phyloP scores from a whole-genome alignment of 768 basidiomycete genomes.

The Termitomyces sp. region DNA sequence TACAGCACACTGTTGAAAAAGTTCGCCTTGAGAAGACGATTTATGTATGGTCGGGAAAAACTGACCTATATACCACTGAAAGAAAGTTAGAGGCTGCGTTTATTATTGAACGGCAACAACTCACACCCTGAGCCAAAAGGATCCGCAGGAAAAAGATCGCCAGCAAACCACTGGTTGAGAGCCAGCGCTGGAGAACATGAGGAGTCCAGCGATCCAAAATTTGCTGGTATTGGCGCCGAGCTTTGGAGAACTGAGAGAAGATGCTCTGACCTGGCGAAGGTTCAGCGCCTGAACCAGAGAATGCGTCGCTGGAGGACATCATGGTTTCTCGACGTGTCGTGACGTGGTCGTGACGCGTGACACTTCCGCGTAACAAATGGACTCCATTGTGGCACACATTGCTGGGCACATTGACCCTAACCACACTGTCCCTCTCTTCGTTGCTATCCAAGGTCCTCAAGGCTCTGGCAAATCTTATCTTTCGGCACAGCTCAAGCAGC shows the following conservation, averaged over 20 bases:
- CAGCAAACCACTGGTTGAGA: slow-evolving; percentile 66
- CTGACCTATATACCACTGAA: slow-evolving; percentile 90
- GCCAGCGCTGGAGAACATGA: slow-evolving; percentile 85
- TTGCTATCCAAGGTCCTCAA: slow-evolving; percentile 90
- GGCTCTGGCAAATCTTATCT: slow-evolving; percentile 91
- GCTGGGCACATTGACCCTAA: slow-evolving; percentile 23
- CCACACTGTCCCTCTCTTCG: slow-evolving; percentile 57
- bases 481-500: slow-evolving; percentile 47
- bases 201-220: slow-evolving; percentile 92
- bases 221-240: slow-evolving; percentile 81
- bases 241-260: slow-evolving; percentile 40
- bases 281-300: slow-evolving; percentile 36
- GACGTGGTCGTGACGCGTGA: slow-evolving; percentile 15
- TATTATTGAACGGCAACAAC: slow-evolving; percentile 23
- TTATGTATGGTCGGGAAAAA: slow-evolving; percentile 14
- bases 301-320: slow-evolving; percentile 41
- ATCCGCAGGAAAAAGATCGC: slow-evolving; percentile 81
- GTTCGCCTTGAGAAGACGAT: neutral
- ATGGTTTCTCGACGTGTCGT: slow-evolving; percentile 25
- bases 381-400: slow-evolving; percentile 18
- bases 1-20: slow-evolving; percentile 57
- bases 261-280: slow-evolving; percentile 45
- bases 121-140: slow-evolving; percentile 82
- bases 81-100: slow-evolving; percentile 5
- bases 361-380: slow-evolving; percentile 10